Conservation (phyloP, 108 stramenopile genomes). For the Cyclostephanos tholiformis region DNA sequence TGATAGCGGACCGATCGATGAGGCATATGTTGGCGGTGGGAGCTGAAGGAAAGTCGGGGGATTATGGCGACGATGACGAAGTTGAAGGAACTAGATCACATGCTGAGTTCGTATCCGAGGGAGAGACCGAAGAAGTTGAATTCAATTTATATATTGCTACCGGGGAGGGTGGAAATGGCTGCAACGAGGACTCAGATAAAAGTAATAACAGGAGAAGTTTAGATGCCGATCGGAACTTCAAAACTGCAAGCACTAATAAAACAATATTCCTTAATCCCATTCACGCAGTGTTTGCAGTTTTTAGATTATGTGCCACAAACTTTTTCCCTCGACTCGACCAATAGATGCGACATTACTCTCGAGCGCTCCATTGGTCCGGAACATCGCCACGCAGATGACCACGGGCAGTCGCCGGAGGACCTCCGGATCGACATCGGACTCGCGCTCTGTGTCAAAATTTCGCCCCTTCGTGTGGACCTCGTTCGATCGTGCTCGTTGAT, state of each 20-base stretch:
- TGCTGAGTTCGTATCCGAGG: neutral
- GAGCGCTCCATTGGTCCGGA: slow-evolving; percentile 80
- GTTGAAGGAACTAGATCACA: no score
- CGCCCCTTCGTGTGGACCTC: neutral
- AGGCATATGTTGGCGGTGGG: slow-evolving; percentile 87
- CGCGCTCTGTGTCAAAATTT: slow-evolving; percentile 21
- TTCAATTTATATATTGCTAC: no score
- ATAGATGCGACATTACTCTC: slow-evolving; percentile 78
- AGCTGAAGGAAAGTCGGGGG: slow-evolving; percentile 40
- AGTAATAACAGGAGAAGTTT: no score
- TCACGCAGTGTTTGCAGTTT: neutral
- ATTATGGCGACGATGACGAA: no score
- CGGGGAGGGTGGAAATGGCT: no score
- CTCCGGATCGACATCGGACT: slow-evolving; percentile 9
- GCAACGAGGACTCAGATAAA: no score
- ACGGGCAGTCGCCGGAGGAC: slow-evolving; percentile 68
- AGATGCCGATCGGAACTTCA: no score
- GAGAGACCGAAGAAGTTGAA: no score
- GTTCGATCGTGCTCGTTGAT: neutral
- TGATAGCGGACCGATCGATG: slow-evolving; percentile 82
- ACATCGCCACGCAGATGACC: slow-evolving; percentile 90
- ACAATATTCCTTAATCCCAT: no score
- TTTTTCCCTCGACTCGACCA: slow-evolving; percentile 72
- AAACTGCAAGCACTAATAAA: no score
- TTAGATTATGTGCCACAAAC: slow-evolving; percentile 84